phyloP scores from a whole-genome alignment of 306 rosid species.

The Pterocarpus santalinus region DNA sequence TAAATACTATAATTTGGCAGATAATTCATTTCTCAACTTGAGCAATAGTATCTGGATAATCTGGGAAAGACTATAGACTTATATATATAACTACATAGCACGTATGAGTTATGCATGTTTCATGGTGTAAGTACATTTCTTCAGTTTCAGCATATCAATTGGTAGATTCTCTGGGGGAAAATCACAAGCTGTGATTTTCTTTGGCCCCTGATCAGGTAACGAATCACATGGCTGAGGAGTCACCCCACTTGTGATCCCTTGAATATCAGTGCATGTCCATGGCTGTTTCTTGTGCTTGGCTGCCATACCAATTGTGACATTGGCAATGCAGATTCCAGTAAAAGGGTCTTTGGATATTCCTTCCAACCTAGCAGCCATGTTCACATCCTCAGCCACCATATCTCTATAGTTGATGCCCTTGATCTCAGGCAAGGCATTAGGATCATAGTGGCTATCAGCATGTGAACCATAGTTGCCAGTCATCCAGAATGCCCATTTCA shows the following conservation, averaged over 20 bases:
- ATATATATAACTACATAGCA: constrained; percentile 25
- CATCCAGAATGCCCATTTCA: constrained; percentile 90
- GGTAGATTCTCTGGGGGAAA: constrained; percentile 70
- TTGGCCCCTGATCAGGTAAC: constrained; percentile 61
- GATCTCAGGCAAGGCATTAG: constrained; percentile 71
- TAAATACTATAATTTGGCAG: constrained; percentile 23
- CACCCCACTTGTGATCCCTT: constrained; percentile 75
- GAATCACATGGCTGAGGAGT: constrained; percentile 71
- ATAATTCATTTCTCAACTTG: constrained; percentile 40
- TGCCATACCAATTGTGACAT: constrained; percentile 70
- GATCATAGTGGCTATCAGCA: constrained; percentile 70
- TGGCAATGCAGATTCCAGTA: constrained; percentile 78
- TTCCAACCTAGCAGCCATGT: constrained; percentile 76
- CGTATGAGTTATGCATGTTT: constrained; percentile 45
- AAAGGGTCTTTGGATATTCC: constrained; percentile 78
- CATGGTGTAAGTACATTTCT: constrained; percentile 59
- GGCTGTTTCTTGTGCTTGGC: constrained; percentile 74
- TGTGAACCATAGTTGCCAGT: constrained; percentile 84
- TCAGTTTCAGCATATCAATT: constrained; percentile 64
- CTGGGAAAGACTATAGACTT: constrained; percentile 13
- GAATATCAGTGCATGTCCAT: constrained; percentile 73
- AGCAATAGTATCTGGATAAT: constrained; percentile 32
- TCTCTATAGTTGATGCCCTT: constrained; percentile 67
- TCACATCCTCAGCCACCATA: constrained; percentile 71
- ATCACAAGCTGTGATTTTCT: constrained; percentile 59